phyloP scores from a whole-genome alignment of 805 yeast genomes.

The Ogataea pilisensis region DNA sequence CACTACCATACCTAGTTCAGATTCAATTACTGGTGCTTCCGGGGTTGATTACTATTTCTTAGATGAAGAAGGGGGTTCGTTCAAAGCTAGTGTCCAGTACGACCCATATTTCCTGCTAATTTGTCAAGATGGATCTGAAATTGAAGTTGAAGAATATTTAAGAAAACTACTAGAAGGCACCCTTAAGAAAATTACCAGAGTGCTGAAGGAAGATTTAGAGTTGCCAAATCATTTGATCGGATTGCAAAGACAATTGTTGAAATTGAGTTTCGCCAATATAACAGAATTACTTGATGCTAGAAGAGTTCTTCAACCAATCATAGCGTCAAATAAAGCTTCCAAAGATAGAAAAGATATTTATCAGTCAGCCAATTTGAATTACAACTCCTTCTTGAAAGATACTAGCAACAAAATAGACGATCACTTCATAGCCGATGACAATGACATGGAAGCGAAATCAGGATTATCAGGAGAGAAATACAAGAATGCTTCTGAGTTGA shows the following conservation, averaged over 20 bases:
- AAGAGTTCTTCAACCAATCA: constrained; percentile 61
- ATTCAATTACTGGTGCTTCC: constrained; percentile 61
- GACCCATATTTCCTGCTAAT: constrained; percentile 84
- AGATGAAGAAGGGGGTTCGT: constrained; percentile 95
- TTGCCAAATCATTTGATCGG: constrained; percentile 88
- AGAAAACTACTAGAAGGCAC: constrained; percentile 61
- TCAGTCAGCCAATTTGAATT: constrained; percentile 46
- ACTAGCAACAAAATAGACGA: constrained; percentile 29
- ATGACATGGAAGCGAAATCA: constrained; percentile 9
- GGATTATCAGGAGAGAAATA: constrained; percentile 14
- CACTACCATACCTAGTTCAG: constrained; percentile 60
- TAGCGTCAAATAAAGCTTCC: constrained; percentile 59
- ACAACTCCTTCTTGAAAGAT: constrained; percentile 28
- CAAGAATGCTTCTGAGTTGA: constrained; percentile 55
- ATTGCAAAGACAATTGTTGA: constrained; percentile 55
- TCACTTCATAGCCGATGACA: constrained; percentile 22
- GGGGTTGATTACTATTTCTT: constrained; percentile 93
- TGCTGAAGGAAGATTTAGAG: constrained; percentile 72
- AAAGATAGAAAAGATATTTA: constrained; percentile 66
- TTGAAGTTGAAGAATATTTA: constrained; percentile 83
- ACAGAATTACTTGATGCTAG: constrained; percentile 74
- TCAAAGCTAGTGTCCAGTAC: constrained; percentile 76
- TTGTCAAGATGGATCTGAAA: constrained; percentile 55
- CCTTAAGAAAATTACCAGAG: constrained; percentile 51
- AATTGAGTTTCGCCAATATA: constrained; percentile 70